A percentile compares a stretch with the other conserved stretches of the same genome.
Conservation (phyloP, 257 asterid species). For the Ocimum tenuiflorum region DNA sequence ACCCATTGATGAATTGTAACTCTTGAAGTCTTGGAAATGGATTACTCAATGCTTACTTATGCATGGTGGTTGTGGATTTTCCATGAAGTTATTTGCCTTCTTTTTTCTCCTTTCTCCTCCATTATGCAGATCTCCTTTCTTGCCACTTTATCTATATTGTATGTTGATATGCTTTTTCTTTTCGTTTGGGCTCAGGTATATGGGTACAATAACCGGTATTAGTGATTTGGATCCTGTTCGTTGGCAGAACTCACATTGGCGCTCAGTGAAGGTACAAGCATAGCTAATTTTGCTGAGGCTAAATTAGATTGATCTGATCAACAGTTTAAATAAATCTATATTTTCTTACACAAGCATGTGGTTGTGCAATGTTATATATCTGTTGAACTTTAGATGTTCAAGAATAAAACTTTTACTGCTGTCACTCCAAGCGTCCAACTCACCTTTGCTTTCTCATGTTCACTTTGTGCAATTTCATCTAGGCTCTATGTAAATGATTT, state of each 20-base stretch:
- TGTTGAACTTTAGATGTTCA: not conserved
- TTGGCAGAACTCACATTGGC: constrained; percentile 96
- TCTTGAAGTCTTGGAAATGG: no score
- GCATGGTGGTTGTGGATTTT: not conserved
- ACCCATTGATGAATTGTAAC: no score
- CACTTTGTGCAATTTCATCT: no score
- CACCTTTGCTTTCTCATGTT: not conserved
- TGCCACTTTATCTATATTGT: not conserved
- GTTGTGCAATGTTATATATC: not conserved
- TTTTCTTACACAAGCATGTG: not conserved
- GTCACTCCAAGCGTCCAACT: not conserved
- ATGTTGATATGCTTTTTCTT: not conserved
- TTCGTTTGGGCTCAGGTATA: constrained; percentile 45
- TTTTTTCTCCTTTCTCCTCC: not conserved
- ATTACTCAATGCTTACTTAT: not conserved
- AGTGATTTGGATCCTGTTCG: constrained; percentile 82
- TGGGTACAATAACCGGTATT: constrained; percentile 87
- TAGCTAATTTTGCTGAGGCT: not conserved
- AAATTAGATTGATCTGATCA: not conserved
- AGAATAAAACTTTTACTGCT: not conserved
- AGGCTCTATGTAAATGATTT: no score
- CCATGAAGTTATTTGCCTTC: not conserved
- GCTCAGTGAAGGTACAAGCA: constrained; percentile 68
- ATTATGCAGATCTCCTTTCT: not conserved
- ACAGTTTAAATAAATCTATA: not conserved